These are phyloP conservation scores for Melanogaster broomeanus DNA, from an alignment of 768 basidiomycete species.

Conservation along the genomic window DNA sequence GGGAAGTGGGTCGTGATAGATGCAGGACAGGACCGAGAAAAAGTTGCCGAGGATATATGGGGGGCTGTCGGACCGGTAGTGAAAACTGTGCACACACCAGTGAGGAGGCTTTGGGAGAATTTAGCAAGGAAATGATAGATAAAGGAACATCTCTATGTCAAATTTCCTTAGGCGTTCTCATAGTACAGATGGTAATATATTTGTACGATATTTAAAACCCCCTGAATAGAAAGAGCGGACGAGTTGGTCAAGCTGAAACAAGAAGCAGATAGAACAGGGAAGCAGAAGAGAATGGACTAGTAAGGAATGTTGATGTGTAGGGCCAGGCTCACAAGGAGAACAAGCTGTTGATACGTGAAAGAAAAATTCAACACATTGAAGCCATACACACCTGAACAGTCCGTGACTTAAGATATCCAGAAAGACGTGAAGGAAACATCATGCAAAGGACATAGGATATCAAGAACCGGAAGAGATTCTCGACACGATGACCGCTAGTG, in stretches of 20 bases:
- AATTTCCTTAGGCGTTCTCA: constrained; percentile 10
- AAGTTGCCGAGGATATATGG: constrained; percentile 61
- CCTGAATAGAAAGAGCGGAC: constrained; percentile 19
- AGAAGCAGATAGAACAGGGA: constrained; percentile 10
- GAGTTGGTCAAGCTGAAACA: constrained; percentile 2
- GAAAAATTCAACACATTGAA: constrained; percentile 9
- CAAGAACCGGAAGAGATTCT: constrained; percentile 60
- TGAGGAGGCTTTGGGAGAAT: constrained; percentile 55
- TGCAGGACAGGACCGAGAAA: constrained; percentile 52
- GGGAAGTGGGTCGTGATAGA: constrained; percentile 58
- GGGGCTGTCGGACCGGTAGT: constrained; percentile 43
- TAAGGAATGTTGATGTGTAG: constrained; percentile 12
- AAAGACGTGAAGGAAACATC: constrained; percentile 5
- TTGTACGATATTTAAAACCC: constrained; percentile 7
- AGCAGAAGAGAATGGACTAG: constrained; percentile 2
- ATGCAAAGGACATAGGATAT: constrained; percentile 4
- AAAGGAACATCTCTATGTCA: constrained; percentile 5
- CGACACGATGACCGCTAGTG: constrained; percentile 75
- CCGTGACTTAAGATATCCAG: constrained; percentile 14
- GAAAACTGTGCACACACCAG: constrained; percentile 37
- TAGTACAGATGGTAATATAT: constrained; percentile 30
- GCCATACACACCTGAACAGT: constrained; percentile 19
- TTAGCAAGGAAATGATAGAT: not conserved
- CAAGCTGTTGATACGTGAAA: constrained; percentile 11
- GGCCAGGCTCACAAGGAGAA: constrained; percentile 4